These are phyloP conservation scores for Saccharum officinarum DNA, from an alignment of 176 grass and related monocot species.

Conservation along the genomic window DNA sequence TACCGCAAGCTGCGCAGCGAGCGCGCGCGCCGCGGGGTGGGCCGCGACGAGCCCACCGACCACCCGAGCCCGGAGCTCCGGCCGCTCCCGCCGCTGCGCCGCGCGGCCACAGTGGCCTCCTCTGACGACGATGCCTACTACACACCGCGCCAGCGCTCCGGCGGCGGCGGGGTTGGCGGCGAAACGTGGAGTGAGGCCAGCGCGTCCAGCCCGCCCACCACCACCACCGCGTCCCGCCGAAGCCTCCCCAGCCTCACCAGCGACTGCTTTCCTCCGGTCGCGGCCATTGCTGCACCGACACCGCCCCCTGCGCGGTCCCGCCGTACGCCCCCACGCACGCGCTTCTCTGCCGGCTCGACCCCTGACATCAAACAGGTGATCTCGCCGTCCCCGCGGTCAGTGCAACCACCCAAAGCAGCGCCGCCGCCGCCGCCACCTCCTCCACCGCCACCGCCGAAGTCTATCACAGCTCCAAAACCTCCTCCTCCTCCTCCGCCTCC, in stretches of 20 bases:
- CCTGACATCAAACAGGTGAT: slow-evolving; percentile 87
- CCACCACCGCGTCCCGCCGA: slow-evolving; percentile 67
- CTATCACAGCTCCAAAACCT: slow-evolving; percentile 24
- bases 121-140: slow-evolving; percentile 91
- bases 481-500: not conserved
- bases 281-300: slow-evolving; percentile 41
- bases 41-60: slow-evolving; percentile 51
- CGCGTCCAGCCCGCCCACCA: slow-evolving; percentile 67
- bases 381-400: slow-evolving; percentile 30
- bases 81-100: slow-evolving; percentile 72
- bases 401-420: slow-evolving; percentile 41
- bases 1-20: slow-evolving; percentile 82
- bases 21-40: slow-evolving; percentile 47
- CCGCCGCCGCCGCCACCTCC: slow-evolving; percentile 46
- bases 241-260: slow-evolving; percentile 85
- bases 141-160: slow-evolving; percentile 62
- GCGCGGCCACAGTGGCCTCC: slow-evolving; percentile 42
- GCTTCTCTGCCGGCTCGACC: slow-evolving; percentile 65
- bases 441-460: slow-evolving; percentile 41
- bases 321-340: slow-evolving; percentile 74
- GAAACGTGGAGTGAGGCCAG: slow-evolving; percentile 61
- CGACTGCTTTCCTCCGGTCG: slow-evolving; percentile 48
- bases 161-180: slow-evolving; percentile 39
- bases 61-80: slow-evolving; percentile 86
- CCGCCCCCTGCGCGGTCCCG: slow-evolving; percentile 59